Evolutionary conservation across 257 asterid genomes (phyloP), one percentile per base, ranked within the genome.

Genomic region (Cynanchum wilfordii): DNA sequence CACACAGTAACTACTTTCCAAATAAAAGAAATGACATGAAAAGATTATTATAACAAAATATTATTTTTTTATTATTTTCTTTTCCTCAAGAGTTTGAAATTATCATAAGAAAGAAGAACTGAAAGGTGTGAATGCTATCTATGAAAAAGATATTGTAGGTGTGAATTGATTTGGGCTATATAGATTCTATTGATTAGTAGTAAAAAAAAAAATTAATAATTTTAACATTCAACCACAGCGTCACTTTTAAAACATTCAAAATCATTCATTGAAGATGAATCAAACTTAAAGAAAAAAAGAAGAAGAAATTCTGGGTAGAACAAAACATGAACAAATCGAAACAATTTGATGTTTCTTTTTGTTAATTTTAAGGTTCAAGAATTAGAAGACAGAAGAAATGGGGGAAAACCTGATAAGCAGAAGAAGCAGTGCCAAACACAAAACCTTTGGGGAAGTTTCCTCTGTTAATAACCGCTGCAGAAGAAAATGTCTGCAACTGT

Each of bases 361-460:
- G 11, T 8, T 7, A 22, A 10, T 2, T 56, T 22, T n/a, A 4
- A 56, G 30, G 62, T n/a, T 29, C 12, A 70, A n/a, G 50, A 69
- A 20, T 45, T 47, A 0, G 73, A 36, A 22, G 27, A 47, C 2
- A 3, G 5, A 17, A 11, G n/a, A 12, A 49, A 12, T 1, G 5
- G 7, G 22, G 36, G 40, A 36, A 10, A 51, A 90, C 98, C 96
- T 93, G 97, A 77, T 79, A 90, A 73, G 97, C 95, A 74, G 98
- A 84, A 73, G 98, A 90, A 11, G 98, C 96, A 66, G 96, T 90
- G 15, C 98, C 98, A 79, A 93, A 93, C 50, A 93, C 96, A 79
- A 93, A 93, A 69, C 89, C 96, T 66, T 79, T 69, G 0, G 98
- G 98, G 60, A 93, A 93, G 72, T 83, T 87, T 82, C 77, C 66